Evolutionary conservation across 805 yeast genomes (phyloP), one percentile per base, ranked within the genome.

Genomic region (Huiozyma naganishii): DNA sequence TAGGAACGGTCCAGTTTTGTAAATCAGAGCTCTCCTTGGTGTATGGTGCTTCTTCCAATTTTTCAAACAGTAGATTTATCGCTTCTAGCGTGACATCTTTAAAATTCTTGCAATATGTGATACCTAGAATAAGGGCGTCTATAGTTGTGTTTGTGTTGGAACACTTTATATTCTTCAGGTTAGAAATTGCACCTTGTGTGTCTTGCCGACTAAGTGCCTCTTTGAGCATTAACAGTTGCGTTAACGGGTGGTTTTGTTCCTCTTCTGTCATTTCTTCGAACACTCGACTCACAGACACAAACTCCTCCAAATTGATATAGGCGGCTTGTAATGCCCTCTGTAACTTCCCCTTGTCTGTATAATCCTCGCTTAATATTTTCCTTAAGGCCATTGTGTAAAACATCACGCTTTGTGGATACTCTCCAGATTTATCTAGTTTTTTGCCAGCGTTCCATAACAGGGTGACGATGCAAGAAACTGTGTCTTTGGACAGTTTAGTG

Each of bases 381-480:
- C 48, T 55, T 8, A 63, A 46, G 6, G 62, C 53, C 1, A 60
- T 39, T 6, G 54, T 44, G 39, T 57, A 59, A 57, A 61, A 64
- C 2, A 47, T 50, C 9, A 57, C 46, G 6, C 62, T 50, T 17
- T 57, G 55, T 1, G 32, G 27, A 35, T 37, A 49, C 2, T 54
- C 44, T 6, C 48, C 51, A 7, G 37, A 42, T 47, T 59, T 69
- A 29, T 54, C 57, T 12, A 52, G 48, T 12, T 51, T 48, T 35
- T 67, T 67, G 0, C 68, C 72, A 13, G 51, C 43, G 40, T 67
- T 69, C 72, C 73, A 70, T 13, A 70, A 45, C 28, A 70, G 44
- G 1, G 71, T 60, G 0, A 65, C 54, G 5, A 64, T 41, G 36
- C 68, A 54, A 5, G 67, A 57, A 6, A 61, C 44, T 5, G 67